These are phyloP conservation scores for Cryphonectria carpinicola DNA, from an alignment of 2,329 filamentous ascomycete genomes.

Conservation along the genomic window DNA sequence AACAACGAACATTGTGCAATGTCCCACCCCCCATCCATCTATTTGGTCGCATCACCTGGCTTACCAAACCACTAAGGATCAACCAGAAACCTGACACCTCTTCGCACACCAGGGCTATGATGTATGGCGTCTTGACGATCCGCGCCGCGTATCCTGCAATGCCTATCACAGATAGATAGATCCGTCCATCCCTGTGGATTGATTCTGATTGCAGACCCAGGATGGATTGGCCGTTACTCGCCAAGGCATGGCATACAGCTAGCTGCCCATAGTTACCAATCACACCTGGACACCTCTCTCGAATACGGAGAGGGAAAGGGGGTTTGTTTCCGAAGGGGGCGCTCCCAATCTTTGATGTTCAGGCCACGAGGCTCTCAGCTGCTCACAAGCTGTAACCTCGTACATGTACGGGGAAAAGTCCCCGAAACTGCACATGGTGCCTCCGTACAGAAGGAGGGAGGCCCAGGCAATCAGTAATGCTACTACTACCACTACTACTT, in stretches of 20 bases:
- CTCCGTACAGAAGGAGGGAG: background rate
- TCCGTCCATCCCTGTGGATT: background rate
- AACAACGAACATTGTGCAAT: slow-evolving; percentile 1
- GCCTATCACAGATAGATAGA: background rate
- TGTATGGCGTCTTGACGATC: background rate
- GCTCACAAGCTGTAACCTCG: background rate
- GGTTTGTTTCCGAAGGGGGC: background rate
- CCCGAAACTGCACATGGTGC: background rate
- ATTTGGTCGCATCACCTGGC: background rate
- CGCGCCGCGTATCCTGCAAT: background rate
- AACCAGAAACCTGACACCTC: background rate
- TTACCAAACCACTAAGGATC: background rate
- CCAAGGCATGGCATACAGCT: slow-evolving; percentile 1
- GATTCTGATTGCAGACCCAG: slow-evolving; percentile 2
- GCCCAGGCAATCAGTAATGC: background rate
- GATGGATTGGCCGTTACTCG: background rate
- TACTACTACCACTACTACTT: background rate
- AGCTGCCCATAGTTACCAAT: background rate
- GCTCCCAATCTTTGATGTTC: background rate
- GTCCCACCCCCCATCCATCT: background rate
- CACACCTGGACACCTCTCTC: background rate
- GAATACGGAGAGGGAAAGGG: background rate
- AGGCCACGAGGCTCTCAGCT: background rate
- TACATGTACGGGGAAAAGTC: background rate
- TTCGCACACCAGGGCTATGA: background rate